These are phyloP conservation scores for Brassica incana DNA, from an alignment of 345 rosid species.

Conservation along the genomic window DNA sequence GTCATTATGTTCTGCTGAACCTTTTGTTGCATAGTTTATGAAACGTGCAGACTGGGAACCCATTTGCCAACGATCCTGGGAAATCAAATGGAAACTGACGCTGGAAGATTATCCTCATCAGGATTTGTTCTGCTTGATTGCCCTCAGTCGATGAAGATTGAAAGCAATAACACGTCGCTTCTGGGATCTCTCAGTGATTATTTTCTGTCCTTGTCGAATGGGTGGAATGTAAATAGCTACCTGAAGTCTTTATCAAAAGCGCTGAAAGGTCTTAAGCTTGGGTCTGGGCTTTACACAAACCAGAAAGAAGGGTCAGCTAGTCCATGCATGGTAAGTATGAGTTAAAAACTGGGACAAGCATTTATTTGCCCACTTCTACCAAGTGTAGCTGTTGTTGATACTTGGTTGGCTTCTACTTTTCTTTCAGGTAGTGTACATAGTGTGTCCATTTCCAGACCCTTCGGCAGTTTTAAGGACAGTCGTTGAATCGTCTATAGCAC, in stretches of 20 bases:
- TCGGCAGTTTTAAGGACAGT: conserved; percentile 82
- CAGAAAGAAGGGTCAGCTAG: conserved; percentile 85
- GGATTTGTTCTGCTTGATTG: conserved; percentile 94
- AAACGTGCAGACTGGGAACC: conserved; percentile 89
- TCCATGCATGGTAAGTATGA: conserved; percentile 71
- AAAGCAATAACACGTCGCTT: conserved; percentile 85
- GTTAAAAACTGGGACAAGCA: conserved; percentile 10
- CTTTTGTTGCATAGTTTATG: conserved; percentile 66
- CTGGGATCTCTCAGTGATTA: conserved; percentile 98
- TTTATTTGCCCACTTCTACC: conserved; percentile 16
- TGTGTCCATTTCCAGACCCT: conserved; percentile 99
- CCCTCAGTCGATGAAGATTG: conserved; percentile 98
- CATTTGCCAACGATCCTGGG: conserved; percentile 82
- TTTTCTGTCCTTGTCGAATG: conserved; percentile 94
- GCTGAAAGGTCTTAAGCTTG: conserved; percentile 76
- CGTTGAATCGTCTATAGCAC: conserved; percentile 80
- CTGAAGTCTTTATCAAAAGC: conserved; percentile 92
- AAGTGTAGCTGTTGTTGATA: conserved; percentile 13
- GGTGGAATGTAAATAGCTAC: conserved; percentile 96
- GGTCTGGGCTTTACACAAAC: conserved; percentile 54
- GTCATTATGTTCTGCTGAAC: conserved; percentile 15
- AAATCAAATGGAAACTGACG: conserved; percentile 80
- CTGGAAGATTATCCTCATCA: conserved; percentile 64
- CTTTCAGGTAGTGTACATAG: conserved; percentile 88
- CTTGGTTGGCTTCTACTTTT: conserved; percentile 29